Percentiles rank a stretch among this genome's conserved stretches.
These are phyloP conservation scores for Aspergillus ochraceoroseus DNA, from an alignment of 2,329 filamentous ascomycete genomes.

Conservation along the genomic window DNA sequence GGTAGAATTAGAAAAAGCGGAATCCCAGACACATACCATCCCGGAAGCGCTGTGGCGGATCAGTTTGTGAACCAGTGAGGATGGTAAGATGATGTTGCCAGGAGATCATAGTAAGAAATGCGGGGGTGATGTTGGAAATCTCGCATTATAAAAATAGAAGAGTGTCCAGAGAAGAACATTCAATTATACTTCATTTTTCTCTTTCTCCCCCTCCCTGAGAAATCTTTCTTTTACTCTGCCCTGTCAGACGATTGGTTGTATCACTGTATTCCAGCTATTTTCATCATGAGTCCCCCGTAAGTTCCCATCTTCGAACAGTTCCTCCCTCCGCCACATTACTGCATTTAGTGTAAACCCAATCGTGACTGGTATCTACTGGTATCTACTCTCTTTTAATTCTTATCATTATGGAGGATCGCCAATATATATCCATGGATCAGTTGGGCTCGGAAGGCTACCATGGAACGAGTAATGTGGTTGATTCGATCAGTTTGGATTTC, in stretches of 20 bases:
- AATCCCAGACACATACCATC: slow-evolving; percentile 1
- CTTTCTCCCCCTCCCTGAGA: neutral
- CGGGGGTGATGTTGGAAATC: slow-evolving; percentile 13
- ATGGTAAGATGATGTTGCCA: slow-evolving; percentile 13
- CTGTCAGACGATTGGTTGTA: neutral
- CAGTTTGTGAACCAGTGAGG: slow-evolving; percentile 13
- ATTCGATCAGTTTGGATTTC: too few relatives aligned
- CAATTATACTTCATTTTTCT: neutral
- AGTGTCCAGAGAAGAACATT: neutral
- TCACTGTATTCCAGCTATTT: neutral
- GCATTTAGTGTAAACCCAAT: slow-evolving; percentile 69
- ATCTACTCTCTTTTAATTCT: slow-evolving; percentile 22
- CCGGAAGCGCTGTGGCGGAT: slow-evolving; percentile 5
- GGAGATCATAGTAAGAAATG: slow-evolving; percentile 15
- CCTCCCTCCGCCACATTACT: slow-evolving; percentile 59
- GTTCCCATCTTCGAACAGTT: slow-evolving; percentile 2
- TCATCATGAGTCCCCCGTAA: slow-evolving; percentile 16
- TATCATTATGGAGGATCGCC: slow-evolving; percentile 4
- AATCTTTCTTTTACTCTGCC: neutral
- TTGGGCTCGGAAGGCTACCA: too few relatives aligned
- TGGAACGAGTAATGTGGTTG: neutral
- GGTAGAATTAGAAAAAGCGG: neutral
- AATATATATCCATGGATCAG: slow-evolving; percentile 2
- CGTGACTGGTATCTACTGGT: slow-evolving; percentile 71
- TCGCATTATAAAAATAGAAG: neutral